A percentile compares a stretch with the other conserved stretches of the same genome.
These are phyloP conservation scores for Pseudogymnoascus sp. DNA, from an alignment of 2,329 filamentous ascomycete species.

Conservation along the genomic window DNA sequence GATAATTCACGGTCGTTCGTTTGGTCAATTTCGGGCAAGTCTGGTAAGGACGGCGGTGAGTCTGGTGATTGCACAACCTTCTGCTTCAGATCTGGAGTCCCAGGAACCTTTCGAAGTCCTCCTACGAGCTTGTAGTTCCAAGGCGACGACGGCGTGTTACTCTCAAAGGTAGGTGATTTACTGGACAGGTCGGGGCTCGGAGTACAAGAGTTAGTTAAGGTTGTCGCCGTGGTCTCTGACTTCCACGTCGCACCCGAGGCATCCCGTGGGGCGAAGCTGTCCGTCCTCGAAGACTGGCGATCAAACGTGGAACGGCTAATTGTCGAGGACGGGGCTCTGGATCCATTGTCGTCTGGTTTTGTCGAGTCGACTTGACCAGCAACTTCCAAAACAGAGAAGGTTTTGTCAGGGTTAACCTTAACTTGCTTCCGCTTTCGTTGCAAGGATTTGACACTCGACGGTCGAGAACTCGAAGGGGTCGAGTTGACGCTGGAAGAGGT, in stretches of 20 bases:
- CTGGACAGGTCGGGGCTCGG: conserved; percentile 21
- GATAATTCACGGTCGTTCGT: conserved; percentile 23
- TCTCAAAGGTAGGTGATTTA: conserved; percentile 23
- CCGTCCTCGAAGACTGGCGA: conserved; percentile 21
- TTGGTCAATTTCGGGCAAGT: conserved; percentile 14
- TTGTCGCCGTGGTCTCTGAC: conserved; percentile 16
- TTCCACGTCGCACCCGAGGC: conserved; percentile 21
- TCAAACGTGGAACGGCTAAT: conserved; percentile 14
- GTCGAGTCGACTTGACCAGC: background rate
- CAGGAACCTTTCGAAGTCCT: conserved; percentile 30
- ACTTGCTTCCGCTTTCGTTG: conserved; percentile 13
- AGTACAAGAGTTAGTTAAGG: conserved; percentile 8
- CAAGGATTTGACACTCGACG: conserved; percentile 3
- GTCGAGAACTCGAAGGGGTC: conserved; percentile 7
- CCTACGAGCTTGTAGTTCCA: conserved; percentile 29
- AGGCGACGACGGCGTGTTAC: conserved; percentile 27
- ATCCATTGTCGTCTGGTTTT: conserved; percentile 7
- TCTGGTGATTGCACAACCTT: conserved; percentile 14
- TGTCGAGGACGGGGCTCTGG: background rate
- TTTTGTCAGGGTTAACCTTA: conserved; percentile 14
- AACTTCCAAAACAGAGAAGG: conserved; percentile 13
- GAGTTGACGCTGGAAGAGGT: background rate
- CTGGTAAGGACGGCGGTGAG: background rate
- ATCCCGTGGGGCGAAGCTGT: conserved; percentile 18
- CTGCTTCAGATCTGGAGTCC: conserved; percentile 28